Conservation (phyloP, 2,329 filamentous ascomycete species). For the Ophiosphaerella narmari region DNA sequence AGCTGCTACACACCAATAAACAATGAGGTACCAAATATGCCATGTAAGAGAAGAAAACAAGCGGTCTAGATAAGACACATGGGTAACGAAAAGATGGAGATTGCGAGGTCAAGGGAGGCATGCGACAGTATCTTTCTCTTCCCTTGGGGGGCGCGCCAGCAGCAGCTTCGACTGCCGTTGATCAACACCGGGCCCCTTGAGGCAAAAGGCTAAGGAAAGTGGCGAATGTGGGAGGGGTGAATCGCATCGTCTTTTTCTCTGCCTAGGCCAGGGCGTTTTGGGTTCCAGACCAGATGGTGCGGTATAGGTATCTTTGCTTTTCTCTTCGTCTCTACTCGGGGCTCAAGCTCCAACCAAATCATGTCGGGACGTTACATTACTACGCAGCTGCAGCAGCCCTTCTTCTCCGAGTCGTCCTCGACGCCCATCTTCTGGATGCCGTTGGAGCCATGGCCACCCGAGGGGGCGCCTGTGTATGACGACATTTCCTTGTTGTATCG, state of each 20-base stretch:
- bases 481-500: conserved; percentile 99
- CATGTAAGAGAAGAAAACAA: conserved; percentile 9
- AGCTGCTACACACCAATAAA: too few species aligned
- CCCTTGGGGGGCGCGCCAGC: conserved; percentile 31
- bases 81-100: conserved; percentile 3
- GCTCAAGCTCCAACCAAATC: too few species aligned
- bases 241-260: conserved; percentile 35
- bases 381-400: conserved; percentile 82
- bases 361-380: conserved; percentile 68
- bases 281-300: background rate
- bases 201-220: conserved; percentile 24
- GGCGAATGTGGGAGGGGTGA: conserved; percentile 26
- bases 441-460: conserved; percentile 59
- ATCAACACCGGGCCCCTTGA: conserved; percentile 33
- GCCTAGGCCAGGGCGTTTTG: conserved; percentile 27
- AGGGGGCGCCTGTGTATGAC: conserved; percentile 73
- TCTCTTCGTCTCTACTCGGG: conserved; percentile 11
- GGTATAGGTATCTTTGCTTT: conserved; percentile 19
- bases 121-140: background rate
- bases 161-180: conserved; percentile 25
- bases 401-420: conserved; percentile 68
- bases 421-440: conserved; percentile 77
- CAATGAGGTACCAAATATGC: too few species aligned
- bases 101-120: too few species aligned
- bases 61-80: conserved; percentile 31